Percentiles rank a stretch among this genome's conserved stretches.
Conservation (phyloP, 345 rosid genomes). For the Corchorus olitorius region DNA sequence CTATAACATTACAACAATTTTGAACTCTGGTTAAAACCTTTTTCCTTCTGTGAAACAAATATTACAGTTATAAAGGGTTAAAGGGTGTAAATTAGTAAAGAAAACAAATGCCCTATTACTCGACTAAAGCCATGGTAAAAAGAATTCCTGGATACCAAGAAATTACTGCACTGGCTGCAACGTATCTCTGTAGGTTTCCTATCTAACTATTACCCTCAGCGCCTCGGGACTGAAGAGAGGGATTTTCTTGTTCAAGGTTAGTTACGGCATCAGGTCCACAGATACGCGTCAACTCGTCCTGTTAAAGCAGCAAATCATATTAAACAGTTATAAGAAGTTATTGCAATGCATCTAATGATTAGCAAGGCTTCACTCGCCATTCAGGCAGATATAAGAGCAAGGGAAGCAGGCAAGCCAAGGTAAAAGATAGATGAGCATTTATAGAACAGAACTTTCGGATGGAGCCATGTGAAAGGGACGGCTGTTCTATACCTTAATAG, state of each 20-base stretch:
- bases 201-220: conserved; percentile 43
- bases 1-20: neutral
- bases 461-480: neutral
- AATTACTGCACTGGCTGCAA: conserved; percentile 9
- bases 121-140: conserved; percentile 8
- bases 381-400: neutral
- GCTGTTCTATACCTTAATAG: conserved; percentile 61
- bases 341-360: neutral
- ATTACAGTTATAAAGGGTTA: conserved; percentile 11
- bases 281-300: conserved; percentile 74
- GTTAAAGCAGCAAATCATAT: conserved; percentile 18
- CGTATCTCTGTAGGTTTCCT: neutral
- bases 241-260: conserved; percentile 54
- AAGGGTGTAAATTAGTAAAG: conserved; percentile 1
- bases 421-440: neutral
- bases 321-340: neutral
- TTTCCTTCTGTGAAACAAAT: neutral
- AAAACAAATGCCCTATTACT: conserved; percentile 5
- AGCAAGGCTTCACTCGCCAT: neutral
- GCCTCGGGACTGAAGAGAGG: conserved; percentile 31
- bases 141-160: conserved; percentile 4
- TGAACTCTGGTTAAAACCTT: neutral
- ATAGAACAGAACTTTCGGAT: neutral
- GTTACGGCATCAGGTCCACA: conserved; percentile 82
- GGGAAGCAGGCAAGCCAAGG: neutral